Conservation (phyloP, 2,329 filamentous ascomycete species). For the Cytospora piceicola region DNA sequence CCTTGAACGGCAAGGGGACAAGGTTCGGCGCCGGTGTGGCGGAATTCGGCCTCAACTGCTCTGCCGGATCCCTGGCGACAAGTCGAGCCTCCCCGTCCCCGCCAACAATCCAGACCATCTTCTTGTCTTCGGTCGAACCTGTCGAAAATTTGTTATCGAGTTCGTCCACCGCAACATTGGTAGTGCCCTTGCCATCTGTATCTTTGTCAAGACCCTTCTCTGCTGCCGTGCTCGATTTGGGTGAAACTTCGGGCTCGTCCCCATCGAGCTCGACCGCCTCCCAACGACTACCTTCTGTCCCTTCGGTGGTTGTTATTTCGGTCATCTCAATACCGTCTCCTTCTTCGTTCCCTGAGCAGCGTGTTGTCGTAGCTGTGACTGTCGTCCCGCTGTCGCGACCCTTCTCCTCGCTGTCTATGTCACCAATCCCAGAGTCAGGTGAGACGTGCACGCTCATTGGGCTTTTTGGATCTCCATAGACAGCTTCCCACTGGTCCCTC, state of each 20-base stretch:
- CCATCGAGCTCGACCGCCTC: not conserved
- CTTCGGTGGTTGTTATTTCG: constrained; percentile 47
- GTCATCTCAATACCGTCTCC: constrained; percentile 57
- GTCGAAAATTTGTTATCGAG: constrained; percentile 35
- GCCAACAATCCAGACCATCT: constrained; percentile 41
- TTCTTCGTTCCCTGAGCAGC: constrained; percentile 47
- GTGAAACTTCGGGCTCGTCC: constrained; percentile 30
- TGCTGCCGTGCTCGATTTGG: constrained; percentile 40
- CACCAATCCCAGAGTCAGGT: constrained; percentile 56
- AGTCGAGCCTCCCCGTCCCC: constrained; percentile 39
- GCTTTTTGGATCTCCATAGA: constrained; percentile 65
- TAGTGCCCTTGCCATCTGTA: constrained; percentile 54
- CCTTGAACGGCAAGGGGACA: constrained; percentile 67
- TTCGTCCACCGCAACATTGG: constrained; percentile 58
- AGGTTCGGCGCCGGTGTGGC: constrained; percentile 56
- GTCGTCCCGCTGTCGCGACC: constrained; percentile 41
- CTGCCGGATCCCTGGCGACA: constrained; percentile 36
- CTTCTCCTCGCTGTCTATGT: constrained; percentile 52
- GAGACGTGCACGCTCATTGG: constrained; percentile 42
- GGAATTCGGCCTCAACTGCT: constrained; percentile 39
- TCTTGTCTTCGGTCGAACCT: constrained; percentile 39
- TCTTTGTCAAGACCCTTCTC: constrained; percentile 49
- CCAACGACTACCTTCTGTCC: not conserved
- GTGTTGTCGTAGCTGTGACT: constrained; percentile 40
- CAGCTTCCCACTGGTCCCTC: constrained; percentile 73